A percentile compares a stretch with the other conserved stretches of the same genome.
These are phyloP conservation scores for Dissophora ornata DNA, from an alignment of 192 early-diverging fungal genomes.

Conservation along the genomic window DNA sequence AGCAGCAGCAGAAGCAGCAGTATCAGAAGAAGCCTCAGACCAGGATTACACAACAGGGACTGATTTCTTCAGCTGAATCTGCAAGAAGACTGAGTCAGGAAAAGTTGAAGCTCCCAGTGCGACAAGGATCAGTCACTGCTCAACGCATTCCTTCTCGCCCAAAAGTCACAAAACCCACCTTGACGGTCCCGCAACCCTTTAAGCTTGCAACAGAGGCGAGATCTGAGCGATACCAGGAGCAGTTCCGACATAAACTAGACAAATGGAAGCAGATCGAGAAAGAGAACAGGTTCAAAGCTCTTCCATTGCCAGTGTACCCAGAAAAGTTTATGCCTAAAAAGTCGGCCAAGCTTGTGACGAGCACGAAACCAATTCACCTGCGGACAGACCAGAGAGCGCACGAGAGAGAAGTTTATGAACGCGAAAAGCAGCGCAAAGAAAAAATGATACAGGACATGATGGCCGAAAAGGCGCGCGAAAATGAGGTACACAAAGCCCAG, in stretches of 20 bases:
- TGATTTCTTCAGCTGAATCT: constrained; percentile 42
- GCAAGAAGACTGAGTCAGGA: constrained; percentile 32
- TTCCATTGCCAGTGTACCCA: constrained; percentile 56
- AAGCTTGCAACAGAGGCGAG: constrained; percentile 63
- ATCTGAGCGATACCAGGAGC: constrained; percentile 53
- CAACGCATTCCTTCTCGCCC: not conserved
- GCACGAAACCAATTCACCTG: constrained; percentile 57
- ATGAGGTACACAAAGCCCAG: constrained; percentile 29
- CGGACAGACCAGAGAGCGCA: constrained; percentile 64
- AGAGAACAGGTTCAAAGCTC: constrained; percentile 61
- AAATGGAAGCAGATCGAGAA: constrained; percentile 53
- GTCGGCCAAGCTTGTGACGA: constrained; percentile 67
- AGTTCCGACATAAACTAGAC: constrained; percentile 56
- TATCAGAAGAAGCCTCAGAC: not conserved
- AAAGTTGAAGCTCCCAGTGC: constrained; percentile 1
- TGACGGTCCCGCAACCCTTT: constrained; percentile 72
- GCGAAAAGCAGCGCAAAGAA: constrained; percentile 38
- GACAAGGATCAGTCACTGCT: not conserved
- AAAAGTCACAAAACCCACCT: constrained; percentile 13
- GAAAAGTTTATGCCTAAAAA: constrained; percentile 67
- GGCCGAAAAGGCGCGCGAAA: constrained; percentile 38
- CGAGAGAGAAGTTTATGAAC: constrained; percentile 68
- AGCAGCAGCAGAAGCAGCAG: not conserved
- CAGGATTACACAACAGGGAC: constrained; percentile 22
- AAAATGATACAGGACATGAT: constrained; percentile 23